phyloP scores from a whole-genome alignment of 2,329 filamentous ascomycete genomes.

The Graphilbum sp. region DNA sequence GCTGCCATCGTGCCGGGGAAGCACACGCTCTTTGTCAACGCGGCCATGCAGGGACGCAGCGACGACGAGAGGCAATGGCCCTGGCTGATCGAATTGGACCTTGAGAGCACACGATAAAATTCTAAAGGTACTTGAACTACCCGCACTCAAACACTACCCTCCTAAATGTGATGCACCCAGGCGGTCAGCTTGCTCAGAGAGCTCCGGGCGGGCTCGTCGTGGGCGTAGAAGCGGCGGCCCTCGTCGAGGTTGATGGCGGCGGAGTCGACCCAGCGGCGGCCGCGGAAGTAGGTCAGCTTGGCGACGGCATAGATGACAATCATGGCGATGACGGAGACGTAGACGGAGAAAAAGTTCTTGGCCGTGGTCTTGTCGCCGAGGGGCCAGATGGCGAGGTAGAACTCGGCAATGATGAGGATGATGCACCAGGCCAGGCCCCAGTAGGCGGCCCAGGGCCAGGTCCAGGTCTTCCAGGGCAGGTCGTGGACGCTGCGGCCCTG shows the following conservation, averaged over 20 bases:
- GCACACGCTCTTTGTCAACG: no score
- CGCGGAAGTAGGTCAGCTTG: slow-evolving; percentile 3
- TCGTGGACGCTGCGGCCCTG: slow-evolving; percentile 1
- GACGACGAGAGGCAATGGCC: no score
- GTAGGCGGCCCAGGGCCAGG: slow-evolving; percentile 6
- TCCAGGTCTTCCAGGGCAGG: slow-evolving; percentile 1
- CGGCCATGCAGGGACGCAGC: no score
- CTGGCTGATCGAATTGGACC: no score
- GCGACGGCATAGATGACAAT: slow-evolving; percentile 1
- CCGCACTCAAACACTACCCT: no score
- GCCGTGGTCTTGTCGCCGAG: not conserved
- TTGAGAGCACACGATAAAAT: no score
- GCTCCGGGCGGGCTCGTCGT: not conserved
- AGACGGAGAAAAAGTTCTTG: slow-evolving; percentile 1
- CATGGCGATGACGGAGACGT: slow-evolving; percentile 5
- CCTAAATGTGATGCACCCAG: slow-evolving; percentile 1
- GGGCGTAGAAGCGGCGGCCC: not conserved
- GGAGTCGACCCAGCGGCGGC: not conserved
- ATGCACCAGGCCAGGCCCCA: slow-evolving; percentile 4
- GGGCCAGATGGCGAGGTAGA: slow-evolving; percentile 2
- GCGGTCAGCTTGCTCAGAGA: not conserved
- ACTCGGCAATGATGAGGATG: slow-evolving; percentile 1
- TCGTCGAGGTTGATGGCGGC: not conserved
- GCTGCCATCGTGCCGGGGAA: no score
- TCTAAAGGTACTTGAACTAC: no score